Conservation (phyloP, 1,284 basidiomycete genomes). For the Melampsora allii-populina region DNA sequence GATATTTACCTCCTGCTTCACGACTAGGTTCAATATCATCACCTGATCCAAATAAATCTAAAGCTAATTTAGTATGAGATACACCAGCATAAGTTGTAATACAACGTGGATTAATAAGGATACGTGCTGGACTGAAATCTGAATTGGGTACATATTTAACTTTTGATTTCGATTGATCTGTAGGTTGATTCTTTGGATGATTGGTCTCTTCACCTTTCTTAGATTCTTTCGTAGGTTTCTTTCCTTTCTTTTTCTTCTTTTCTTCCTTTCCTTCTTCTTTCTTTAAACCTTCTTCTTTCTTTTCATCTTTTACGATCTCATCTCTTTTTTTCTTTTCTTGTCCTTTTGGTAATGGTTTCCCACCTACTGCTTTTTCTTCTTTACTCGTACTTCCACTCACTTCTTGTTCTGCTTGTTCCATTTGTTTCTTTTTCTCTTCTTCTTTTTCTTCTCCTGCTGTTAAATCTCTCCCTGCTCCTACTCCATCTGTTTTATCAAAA, state of each 20-base stretch:
- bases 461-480: slow-evolving; percentile 33
- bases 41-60: slow-evolving; percentile 78
- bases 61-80: slow-evolving; percentile 81
- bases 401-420: not conserved
- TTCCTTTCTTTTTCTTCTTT: slow-evolving; percentile 43
- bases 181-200: slow-evolving; percentile 57
- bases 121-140: slow-evolving; percentile 77
- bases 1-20: slow-evolving; percentile 64
- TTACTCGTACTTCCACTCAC: not conserved
- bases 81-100: slow-evolving; percentile 95
- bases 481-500: slow-evolving; percentile 40
- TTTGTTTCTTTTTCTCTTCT: slow-evolving; percentile 29
- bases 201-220: too few relatives aligned
- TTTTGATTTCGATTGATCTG: slow-evolving; percentile 57
- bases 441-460: slow-evolving; percentile 34
- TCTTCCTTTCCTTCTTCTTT: slow-evolving; percentile 46
- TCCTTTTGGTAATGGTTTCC: slow-evolving; percentile 39
- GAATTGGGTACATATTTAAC: slow-evolving; percentile 69
- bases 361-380: slow-evolving; percentile 36
- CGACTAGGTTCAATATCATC: slow-evolving; percentile 59
- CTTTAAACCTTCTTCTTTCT: slow-evolving; percentile 44
- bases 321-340: slow-evolving; percentile 39
- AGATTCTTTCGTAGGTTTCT: too few relatives aligned
- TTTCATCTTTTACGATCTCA: not conserved
- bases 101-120: slow-evolving; percentile 88